phyloP scores from a whole-genome alignment of 2,329 filamentous ascomycete species.

The Neospermospora avenae region DNA sequence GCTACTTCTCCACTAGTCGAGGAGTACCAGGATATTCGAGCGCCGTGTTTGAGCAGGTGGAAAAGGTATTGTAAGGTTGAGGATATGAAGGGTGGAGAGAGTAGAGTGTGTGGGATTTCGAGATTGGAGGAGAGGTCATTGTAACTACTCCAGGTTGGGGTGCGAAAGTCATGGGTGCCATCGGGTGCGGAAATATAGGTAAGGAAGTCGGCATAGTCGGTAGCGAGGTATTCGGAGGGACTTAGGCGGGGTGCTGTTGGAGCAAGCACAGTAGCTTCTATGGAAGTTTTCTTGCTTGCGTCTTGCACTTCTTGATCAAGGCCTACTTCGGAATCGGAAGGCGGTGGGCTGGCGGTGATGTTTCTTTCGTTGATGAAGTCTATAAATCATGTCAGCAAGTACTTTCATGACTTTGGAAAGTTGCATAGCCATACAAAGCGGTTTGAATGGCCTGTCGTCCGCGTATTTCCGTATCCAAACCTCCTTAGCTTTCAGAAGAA shows the following conservation, averaged over 20 bases:
- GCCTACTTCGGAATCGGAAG: background rate
- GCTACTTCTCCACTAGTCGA: conserved; percentile 34
- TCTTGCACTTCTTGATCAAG: background rate
- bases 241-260: background rate
- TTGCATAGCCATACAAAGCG: conserved; percentile 14
- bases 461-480: conserved; percentile 23
- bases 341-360: background rate
- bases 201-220: conserved; percentile 21
- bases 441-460: conserved; percentile 5
- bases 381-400: background rate
- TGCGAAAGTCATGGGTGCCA: background rate
- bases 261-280: background rate
- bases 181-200: conserved; percentile 5
- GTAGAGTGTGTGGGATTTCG: conserved; percentile 32
- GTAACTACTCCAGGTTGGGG: conserved; percentile 4
- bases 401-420: background rate
- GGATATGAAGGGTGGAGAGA: conserved; percentile 33
- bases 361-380: conserved; percentile 8
- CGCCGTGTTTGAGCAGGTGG: conserved; percentile 31
- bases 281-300: background rate
- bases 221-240: conserved; percentile 15
- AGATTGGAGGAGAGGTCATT: conserved; percentile 16
- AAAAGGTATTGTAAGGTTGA: conserved; percentile 28
- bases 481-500: conserved; percentile 28
- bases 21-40: conserved; percentile 25